Base-by-base conservation (phyloP, 805 yeast genomes). In the Starmerella geochares region DNA sequence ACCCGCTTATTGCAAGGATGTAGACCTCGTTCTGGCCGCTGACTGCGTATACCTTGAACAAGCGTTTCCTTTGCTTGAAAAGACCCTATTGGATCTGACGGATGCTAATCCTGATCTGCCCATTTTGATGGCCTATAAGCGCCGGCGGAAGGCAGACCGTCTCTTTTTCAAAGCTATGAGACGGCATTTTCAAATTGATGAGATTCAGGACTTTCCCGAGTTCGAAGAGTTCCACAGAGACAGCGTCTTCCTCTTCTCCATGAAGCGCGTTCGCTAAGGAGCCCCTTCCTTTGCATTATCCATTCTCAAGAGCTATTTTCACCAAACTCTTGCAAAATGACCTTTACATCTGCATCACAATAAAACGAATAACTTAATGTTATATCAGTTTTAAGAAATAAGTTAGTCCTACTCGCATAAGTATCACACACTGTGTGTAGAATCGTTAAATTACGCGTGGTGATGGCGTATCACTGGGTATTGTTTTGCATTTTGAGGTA, bases 31-130 rank as follows among this genome's bases (percentile, higher is more conserved):
- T 2, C 58, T 77, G 21, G 81, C 81, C 4, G 81, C 81, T 0
- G 82, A 77, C 60, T 77, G 81, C 60, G 81, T 78, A 13, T 77
- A 77, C 51, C 64, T 74, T 24, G 81, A 76, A 55, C 58, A 65
- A 9, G 78, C 79, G 2, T 77, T 78, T 57, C 79, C 78, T 4
- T 57, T 76, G 36, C 59, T 77, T 33, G 76, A 74, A 47, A 62
- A 66, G 51, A 77, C 81, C 0, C 60, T 77, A 27, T 51, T 75
- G 31, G 76, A 75, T 51, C 56, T 77, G 17, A 61, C 71, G 14
- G 65, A 59, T 8, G 55, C 61, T 5, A 29, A 38, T 5, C 35
- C 13, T 11, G 71, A 69, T 20, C 71, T 77, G 7, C 62, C 70
- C 29, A 68, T 78, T 3, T 51, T 77, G 41, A 73, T 77, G 77